Percentiles rank a stretch among this genome's conserved stretches.
Evolutionary conservation across 805 yeast genomes (phyloP).

Genomic region (Saccharomycopsis oosterbeekiorum): DNA sequence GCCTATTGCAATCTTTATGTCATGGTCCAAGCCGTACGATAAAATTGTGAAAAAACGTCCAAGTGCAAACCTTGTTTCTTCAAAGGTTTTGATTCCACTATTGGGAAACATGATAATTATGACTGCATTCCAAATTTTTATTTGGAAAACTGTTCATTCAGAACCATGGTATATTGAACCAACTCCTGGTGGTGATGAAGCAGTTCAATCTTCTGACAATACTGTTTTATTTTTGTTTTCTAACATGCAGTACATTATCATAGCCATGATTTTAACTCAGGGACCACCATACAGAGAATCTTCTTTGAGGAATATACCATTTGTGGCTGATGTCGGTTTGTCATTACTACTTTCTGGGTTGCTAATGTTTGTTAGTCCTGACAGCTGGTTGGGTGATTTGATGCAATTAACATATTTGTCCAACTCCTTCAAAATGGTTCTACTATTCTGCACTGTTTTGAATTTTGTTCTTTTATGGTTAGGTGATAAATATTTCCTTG

Average conservation of each 20-base stretch:
- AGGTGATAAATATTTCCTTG: conserved; percentile 38
- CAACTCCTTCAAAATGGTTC: conserved; percentile 36
- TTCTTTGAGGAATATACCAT: conserved; percentile 56
- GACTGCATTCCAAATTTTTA: conserved; percentile 50
- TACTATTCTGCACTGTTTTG: conserved; percentile 35
- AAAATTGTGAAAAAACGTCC: conserved; percentile 65
- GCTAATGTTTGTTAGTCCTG: conserved; percentile 46
- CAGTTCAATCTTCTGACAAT: conserved; percentile 81
- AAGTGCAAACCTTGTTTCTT: conserved; percentile 85
- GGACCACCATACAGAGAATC: conserved; percentile 93
- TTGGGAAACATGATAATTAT: conserved; percentile 65
- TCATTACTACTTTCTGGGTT: conserved; percentile 41
- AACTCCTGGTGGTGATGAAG: conserved; percentile 69
- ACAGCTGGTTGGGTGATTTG: conserved; percentile 48
- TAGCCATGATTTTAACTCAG: conserved; percentile 74
- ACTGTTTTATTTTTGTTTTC: conserved; percentile 73
- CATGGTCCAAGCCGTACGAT: conserved; percentile 81
- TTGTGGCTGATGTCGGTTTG: conserved; percentile 47
- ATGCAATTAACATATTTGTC: conserved; percentile 69
- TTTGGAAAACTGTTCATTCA: conserved; percentile 53
- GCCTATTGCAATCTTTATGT: conserved; percentile 95
- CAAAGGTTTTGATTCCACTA: conserved; percentile 76
- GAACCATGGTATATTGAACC: conserved; percentile 76
- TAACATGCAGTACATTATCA: conserved; percentile 80
- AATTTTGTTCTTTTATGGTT: conserved; percentile 41